Evolutionary conservation across 73 alveolate species (phyloP), one percentile per base, ranked within the genome.

Genomic region (Breviolum minutum): DNA sequence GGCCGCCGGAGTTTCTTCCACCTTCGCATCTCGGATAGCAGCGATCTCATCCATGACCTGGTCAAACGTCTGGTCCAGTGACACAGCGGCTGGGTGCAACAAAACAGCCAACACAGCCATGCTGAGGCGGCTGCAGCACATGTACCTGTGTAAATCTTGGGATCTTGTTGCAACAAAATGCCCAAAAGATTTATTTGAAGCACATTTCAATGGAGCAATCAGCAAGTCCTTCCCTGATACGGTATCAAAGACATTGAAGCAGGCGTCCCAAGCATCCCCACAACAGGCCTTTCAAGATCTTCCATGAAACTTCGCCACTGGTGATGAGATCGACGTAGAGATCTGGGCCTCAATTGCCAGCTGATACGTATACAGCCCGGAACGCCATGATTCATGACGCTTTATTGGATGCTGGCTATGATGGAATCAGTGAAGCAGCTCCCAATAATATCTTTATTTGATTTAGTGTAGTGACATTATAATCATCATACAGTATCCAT

Each of bases 321-420:
- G 99, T 94, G 99, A 94, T 94, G 94, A 77, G 94, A 80, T 94
- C 99, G 29, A 94, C 71, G 85, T 94, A 94, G n/a, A 94, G 94
- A 62, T 94, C 99, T 17, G 89, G 71, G 87, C 99, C 99, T 94
- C n/a, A 11, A 62, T 8, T 8, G 19, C 83, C 83, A 16, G 62
- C 86, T 77, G 86, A 80, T 29, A n/a, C n/a, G n/a, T n/a, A n/a
- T n/a, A n/a, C n/a, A n/a, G n/a, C n/a, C n/a, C n/a, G n/a, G n/a
- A n/a, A n/a, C n/a, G n/a, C n/a, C n/a, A n/a, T n/a, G 84, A 20
- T 8, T 32, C 27, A 63, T 32, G 40, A 16, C 71, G 32, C 17
- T 5, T 24, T 40, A 0, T 3, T 40, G 54, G 54, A 40, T 40
- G 54, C 54, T 40, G 54, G 54, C 54, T 40, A 40, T 3, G 54